Base-by-base conservation (phyloP, 768 basidiomycete species). In the Kwoniella pini region DNA sequence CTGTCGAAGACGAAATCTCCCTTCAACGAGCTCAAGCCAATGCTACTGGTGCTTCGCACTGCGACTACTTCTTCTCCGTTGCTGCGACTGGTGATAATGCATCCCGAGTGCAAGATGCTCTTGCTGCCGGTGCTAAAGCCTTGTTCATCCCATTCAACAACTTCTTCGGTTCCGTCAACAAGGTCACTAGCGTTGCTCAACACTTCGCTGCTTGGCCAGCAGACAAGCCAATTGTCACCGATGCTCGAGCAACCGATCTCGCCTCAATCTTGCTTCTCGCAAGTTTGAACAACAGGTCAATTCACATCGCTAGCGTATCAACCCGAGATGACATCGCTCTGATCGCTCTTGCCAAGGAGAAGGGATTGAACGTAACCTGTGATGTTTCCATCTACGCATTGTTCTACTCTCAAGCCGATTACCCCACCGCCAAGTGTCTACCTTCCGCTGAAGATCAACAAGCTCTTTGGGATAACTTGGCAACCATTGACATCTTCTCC, bases 331-430 rank as follows among this genome's bases (percentile, higher is more conserved):
- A 98, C 72, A 81, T 99, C 48, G 82, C 88, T 28, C 81, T 99
- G 59, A 97, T 99, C 75, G 87, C 89, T 2, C 83, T 99, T 38
- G 93, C 91, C 84, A 99, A 99, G 81, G 87, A 88, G 40, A 94
- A 92, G 81, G 83, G 89, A 12, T 84, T 98, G 69, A 89, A 90
- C 71, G 95, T 97, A 50, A 97, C 95, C 2, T 98, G 95, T 78
- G 96, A 99, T 69, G 91, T 96, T 30, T 87, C 93, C 13, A 84
- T 97, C 50, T 97, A 89, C 79, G 84, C 90, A 17, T 81, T 99
- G 54, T 97, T 96, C 85, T 94, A 91, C 81, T 85, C 84, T 1
- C 82, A 81, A 44, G 88, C 88, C 54, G 83, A 90, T 61, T 94
- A 85, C 81, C 87, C 88, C 1, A 80, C 79, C 1, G 82, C 86